Conservation (phyloP, 805 yeast genomes). For the Wickerhamomyces kurtzmanii region DNA sequence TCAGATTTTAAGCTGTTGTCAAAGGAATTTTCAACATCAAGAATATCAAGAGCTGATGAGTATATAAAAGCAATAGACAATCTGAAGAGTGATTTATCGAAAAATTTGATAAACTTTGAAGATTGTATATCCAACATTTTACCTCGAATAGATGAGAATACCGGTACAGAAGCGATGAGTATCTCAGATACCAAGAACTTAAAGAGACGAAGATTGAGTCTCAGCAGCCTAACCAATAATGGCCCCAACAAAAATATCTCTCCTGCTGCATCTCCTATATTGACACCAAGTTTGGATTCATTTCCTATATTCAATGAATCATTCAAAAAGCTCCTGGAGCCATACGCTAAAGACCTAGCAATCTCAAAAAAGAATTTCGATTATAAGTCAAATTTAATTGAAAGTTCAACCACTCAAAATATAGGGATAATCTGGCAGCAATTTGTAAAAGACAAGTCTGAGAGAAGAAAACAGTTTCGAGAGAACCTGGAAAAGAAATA, state of each 20-base stretch:
- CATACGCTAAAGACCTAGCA: slow-evolving; percentile 6
- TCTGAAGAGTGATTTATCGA: slow-evolving; percentile 13
- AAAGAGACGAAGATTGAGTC: slow-evolving; percentile 2
- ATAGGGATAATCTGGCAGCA: slow-evolving; percentile 14
- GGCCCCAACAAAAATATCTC: not conserved
- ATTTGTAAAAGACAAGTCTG: slow-evolving; percentile 8
- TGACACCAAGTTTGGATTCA: slow-evolving; percentile 6
- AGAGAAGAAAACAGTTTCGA: slow-evolving; percentile 5
- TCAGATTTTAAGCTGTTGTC: slow-evolving; percentile 21
- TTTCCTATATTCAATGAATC: slow-evolving; percentile 14
- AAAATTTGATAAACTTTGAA: slow-evolving; percentile 10
- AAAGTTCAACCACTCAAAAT: slow-evolving; percentile 7
- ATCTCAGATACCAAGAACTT: not conserved
- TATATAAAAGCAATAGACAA: slow-evolving; percentile 21
- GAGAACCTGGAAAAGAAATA: not conserved
- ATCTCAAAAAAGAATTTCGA: slow-evolving; percentile 8
- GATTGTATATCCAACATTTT: slow-evolving; percentile 7
- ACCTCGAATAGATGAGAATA: slow-evolving; percentile 8
- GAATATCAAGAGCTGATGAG: slow-evolving; percentile 21
- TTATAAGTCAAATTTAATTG: slow-evolving; percentile 11
- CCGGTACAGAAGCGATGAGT: slow-evolving; percentile 6
- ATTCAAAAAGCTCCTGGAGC: slow-evolving; percentile 9
- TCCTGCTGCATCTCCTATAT: slow-evolving; percentile 8
- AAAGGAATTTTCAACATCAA: slow-evolving; percentile 17
- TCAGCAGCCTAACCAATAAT: too few relatives aligned